Evolutionary conservation across 768 basidiomycete genomes (phyloP).

Genomic region (Mycena floridula): DNA sequence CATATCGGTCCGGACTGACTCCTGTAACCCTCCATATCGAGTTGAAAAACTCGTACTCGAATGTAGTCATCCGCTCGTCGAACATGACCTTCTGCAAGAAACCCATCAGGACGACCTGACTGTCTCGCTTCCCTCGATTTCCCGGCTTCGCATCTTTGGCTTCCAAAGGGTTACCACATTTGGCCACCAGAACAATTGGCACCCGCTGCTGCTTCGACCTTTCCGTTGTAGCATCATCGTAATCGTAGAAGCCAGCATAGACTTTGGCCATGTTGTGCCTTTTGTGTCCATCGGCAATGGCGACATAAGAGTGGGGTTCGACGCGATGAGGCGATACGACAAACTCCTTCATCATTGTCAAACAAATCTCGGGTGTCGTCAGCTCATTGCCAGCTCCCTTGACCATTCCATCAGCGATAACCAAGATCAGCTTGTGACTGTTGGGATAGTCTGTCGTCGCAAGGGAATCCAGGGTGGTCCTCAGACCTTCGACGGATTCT

Average conservation of each 20-base stretch:
- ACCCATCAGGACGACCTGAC: conserved; percentile 94
- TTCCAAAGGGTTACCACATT: conserved; percentile 91
- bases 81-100: conserved; percentile 99
- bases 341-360: conserved; percentile 97
- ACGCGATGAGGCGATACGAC: conserved; percentile 76
- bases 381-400: conserved; percentile 87
- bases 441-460: conserved; percentile 99
- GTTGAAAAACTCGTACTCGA: conserved; percentile 99
- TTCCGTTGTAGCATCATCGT: conserved; percentile 88
- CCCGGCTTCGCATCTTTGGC: conserved; percentile 88
- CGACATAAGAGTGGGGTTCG: conserved; percentile 92
- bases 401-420: conserved; percentile 98
- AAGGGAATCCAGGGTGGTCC: conserved; percentile 96
- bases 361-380: conserved; percentile 90
- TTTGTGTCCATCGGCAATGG: conserved; percentile 99
- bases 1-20: conserved; percentile 92
- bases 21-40: conserved; percentile 94
- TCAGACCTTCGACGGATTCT: conserved; percentile 91
- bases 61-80: conserved; percentile 98
- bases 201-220: conserved; percentile 93
- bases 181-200: conserved; percentile 93
- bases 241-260: conserved; percentile 95
- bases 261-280: conserved; percentile 99
- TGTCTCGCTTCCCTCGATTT: conserved; percentile 98
- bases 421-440: conserved; percentile 90